These are phyloP conservation scores for Malus sieversii DNA, from an alignment of 306 rosid genomes.

Conservation along the genomic window DNA sequence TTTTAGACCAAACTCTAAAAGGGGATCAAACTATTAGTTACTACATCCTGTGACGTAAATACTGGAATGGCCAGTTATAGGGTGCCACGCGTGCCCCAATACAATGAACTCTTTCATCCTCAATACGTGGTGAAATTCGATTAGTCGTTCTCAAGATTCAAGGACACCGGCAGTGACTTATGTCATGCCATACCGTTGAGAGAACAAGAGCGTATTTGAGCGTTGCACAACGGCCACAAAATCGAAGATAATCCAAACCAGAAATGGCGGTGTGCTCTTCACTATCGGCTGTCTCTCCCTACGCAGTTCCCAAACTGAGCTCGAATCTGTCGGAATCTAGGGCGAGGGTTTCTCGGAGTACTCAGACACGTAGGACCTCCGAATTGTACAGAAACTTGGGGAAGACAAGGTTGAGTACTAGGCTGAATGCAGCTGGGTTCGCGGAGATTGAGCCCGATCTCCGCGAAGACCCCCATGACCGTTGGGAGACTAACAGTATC, in stretches of 20 bases:
- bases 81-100: neutral
- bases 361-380: neutral
- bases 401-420: conserved; percentile 20
- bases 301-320: conserved; percentile 28
- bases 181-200: neutral
- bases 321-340: conserved; percentile 11
- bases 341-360: neutral
- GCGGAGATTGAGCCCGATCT: conserved; percentile 72
- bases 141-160: neutral
- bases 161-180: neutral
- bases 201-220: neutral
- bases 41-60: neutral
- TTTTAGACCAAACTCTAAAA: too few species aligned
- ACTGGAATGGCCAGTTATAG: neutral
- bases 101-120: rapidly evolving
- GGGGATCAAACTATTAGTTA: too few species aligned
- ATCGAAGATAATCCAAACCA: conserved; percentile 10
- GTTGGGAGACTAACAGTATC: conserved; percentile 51
- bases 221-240: conserved; percentile 15
- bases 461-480: conserved; percentile 69
- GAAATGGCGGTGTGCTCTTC: conserved; percentile 55
- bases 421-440: conserved; percentile 58
- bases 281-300: conserved; percentile 30
- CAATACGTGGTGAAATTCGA: neutral
- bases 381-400: conserved; percentile 17